A percentile compares a stretch with the other conserved stretches of the same genome.
Evolutionary conservation across 257 asterid genomes (phyloP).

Genomic region (Solanum rostratum): DNA sequence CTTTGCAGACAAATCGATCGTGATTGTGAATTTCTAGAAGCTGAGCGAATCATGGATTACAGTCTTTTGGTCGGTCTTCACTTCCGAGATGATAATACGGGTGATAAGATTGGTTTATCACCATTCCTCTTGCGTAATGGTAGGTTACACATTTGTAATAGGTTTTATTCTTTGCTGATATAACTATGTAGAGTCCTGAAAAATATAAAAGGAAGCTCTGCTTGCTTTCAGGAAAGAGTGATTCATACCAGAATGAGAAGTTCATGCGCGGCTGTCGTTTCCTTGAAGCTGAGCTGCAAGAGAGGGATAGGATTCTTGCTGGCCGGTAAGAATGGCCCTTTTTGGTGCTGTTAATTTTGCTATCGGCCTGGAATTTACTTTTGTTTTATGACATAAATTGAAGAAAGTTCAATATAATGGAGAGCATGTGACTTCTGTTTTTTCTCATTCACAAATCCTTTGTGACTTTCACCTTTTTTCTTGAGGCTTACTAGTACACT

Average conservation of each 20-base stretch:
- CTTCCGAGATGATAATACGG: conserved; percentile 73
- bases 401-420: not conserved
- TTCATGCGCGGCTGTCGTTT: conserved; percentile 93
- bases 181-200: not conserved
- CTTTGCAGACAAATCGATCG: conserved; percentile 72
- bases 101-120: conserved; percentile 89
- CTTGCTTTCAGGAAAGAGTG: conserved; percentile 48
- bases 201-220: conserved; percentile 6
- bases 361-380: not conserved
- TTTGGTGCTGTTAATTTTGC: not conserved
- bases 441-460: not conserved
- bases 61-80: conserved; percentile 94
- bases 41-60: conserved; percentile 87
- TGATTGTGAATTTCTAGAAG: conserved; percentile 82
- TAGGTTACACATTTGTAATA: conserved; percentile 8
- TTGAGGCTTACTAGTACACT: not conserved
- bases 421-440: not conserved
- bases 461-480: not conserved
- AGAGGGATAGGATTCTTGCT: conserved; percentile 70
- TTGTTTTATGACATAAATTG: not conserved
- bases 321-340: conserved; percentile 42
- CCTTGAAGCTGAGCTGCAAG: conserved; percentile 95
- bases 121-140: conserved; percentile 77
- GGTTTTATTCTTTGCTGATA: not conserved
- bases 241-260: conserved; percentile 71